Evolutionary conservation across 1,139 yeast species (phyloP).

Genomic region (Citeromyces siamensis): DNA sequence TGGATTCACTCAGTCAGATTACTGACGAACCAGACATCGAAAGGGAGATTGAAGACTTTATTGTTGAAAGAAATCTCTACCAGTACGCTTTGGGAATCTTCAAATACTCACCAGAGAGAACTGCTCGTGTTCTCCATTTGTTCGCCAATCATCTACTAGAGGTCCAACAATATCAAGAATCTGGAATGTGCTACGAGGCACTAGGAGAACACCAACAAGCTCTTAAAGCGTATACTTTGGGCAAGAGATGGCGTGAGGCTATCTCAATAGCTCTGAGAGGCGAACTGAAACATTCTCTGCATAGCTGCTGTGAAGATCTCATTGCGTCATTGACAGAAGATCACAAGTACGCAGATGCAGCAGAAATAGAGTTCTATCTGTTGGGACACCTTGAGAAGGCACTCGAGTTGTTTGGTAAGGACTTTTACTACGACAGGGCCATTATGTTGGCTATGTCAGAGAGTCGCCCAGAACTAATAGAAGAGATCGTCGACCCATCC

Average conservation of each 20-base stretch:
- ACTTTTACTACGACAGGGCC: conserved; percentile 67
- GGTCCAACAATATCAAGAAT: conserved; percentile 47
- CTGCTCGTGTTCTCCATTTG: conserved; percentile 37
- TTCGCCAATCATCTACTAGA: conserved; percentile 54
- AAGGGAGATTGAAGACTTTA: conserved; percentile 56
- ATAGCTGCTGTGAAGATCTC: conserved; percentile 41
- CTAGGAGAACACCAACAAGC: conserved; percentile 48
- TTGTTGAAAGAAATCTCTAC: conserved; percentile 64
- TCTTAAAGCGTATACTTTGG: conserved; percentile 52
- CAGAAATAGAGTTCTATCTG: conserved; percentile 55
- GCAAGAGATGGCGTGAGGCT: conserved; percentile 82
- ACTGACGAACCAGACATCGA: conserved; percentile 26
- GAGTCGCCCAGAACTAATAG: conserved; percentile 32
- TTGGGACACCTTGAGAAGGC: conserved; percentile 53
- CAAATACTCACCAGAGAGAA: conserved; percentile 44
- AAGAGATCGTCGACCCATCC: conserved; percentile 54
- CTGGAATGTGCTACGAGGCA: conserved; percentile 71
- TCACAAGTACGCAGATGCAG: conserved; percentile 77
- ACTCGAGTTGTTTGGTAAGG: conserved; percentile 57
- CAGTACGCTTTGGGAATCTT: conserved; percentile 53
- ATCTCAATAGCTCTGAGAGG: conserved; percentile 34
- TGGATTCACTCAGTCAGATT: conserved; percentile 48
- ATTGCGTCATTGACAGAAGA: conserved; percentile 50
- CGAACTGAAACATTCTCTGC: conserved; percentile 24
- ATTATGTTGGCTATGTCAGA: conserved; percentile 43